Evolutionary conservation across 2,329 filamentous ascomycete species (phyloP).

Genomic region (Drechslerella stenobrocha): DNA sequence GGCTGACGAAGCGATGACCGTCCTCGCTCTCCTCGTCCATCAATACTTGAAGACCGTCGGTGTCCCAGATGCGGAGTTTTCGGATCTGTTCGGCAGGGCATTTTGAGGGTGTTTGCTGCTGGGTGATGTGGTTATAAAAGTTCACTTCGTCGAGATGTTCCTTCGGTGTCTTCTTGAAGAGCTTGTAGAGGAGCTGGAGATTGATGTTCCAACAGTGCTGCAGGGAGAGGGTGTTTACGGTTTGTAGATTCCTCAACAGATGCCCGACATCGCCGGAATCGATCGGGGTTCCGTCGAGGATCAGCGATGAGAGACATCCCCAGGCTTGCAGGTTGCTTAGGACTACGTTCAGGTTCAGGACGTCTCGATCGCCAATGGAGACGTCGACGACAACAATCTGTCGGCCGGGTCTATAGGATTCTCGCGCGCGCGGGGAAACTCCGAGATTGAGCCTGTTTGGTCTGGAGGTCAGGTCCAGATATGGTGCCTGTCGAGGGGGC

Average conservation of each 20-base stretch:
- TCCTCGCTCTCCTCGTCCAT: conserved; percentile 28
- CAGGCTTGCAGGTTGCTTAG: conserved; percentile 18
- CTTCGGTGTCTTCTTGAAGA: conserved; percentile 41
- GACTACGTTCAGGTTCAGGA: conserved; percentile 17
- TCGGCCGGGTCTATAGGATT: conserved; percentile 23
- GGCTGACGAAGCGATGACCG: conserved; percentile 28
- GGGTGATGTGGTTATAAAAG: conserved; percentile 26
- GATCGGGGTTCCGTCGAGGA: conserved; percentile 36
- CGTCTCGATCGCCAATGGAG: conserved; percentile 32
- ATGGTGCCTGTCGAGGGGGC: conserved; percentile 17
- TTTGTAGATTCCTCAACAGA: conserved; percentile 34
- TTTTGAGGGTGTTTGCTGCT: conserved; percentile 16
- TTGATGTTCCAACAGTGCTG: conserved; percentile 43
- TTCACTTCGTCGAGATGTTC: conserved; percentile 40
- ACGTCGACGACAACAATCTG: conserved; percentile 39
- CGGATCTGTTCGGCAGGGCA: conserved; percentile 29
- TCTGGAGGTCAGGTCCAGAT: conserved; percentile 19
- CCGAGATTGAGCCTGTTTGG: conserved; percentile 19
- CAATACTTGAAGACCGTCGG: conserved; percentile 28
- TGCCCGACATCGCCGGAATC: conserved; percentile 40
- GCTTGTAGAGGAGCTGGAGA: conserved; percentile 38
- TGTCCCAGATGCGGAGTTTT: conserved; percentile 38
- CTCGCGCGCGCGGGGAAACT: conserved; percentile 17
- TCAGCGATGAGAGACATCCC: conserved; percentile 22
- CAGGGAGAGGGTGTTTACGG: conserved; percentile 27